Evolutionary conservation across 306 rosid genomes (phyloP), one percentile per base, ranked within the genome.

Genomic region (Quercus robur): DNA sequence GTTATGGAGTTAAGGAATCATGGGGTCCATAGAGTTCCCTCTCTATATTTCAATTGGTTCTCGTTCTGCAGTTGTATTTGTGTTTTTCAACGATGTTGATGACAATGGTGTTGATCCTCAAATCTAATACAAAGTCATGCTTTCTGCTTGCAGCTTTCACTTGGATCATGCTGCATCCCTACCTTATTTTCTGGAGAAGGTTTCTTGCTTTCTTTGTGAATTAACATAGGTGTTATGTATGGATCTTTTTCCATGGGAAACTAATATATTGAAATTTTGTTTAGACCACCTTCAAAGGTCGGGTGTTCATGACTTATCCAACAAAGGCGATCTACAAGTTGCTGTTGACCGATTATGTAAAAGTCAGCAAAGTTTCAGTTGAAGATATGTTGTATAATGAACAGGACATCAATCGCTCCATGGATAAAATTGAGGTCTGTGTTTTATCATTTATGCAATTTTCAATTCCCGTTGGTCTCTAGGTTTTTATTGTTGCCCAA

Each of bases 271-370:
- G 67, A 5, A 58, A 70, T 57, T 31, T 70, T 52, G 77, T 73
- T 25, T 78, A 90, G 90, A 94, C 99, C 8, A 92, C 99, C 5
- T 94, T 94, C 94, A 78, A 75, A 75, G 99, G 99, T 28, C 89
- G 97, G 4, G 99, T 94, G 2, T 94, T 95, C 80, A 95, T 95
- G 99, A 95, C 99, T 17, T 95, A 95, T 67, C 97, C 99, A 0
- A 95, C 98, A 30, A 95, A 95, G 75, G 97, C 97, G 14, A 94
- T 94, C 83, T 93, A 93, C 88, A 93, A 90, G 85, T 78, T 94
- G 81, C 91, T 94, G 75, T 76, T 94, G 78, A 87, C 95, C 0
- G 99, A 94, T 85, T 94, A 77, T 66, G 89, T 94, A 28, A 94
- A 93, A 91, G 99, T 94, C 84, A 94, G 99, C 80, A 94, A 93